Base-by-base conservation (phyloP, 495 filamentous ascomycete genomes). In the Aspergillus biplanus region DNA sequence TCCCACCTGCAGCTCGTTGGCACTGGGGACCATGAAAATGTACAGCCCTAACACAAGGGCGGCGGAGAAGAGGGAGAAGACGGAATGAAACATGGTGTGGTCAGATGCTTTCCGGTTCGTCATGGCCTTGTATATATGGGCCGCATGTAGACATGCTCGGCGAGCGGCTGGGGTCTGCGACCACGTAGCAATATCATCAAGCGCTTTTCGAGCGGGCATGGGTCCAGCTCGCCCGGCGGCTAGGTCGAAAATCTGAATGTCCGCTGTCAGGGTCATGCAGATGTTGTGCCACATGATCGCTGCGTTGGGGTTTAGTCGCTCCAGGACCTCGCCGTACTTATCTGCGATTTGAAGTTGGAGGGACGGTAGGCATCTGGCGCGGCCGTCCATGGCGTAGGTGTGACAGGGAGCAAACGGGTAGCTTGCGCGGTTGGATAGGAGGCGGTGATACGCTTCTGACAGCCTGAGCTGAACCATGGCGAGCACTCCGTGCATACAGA, bases 251-350 rank as follows among this genome's bases (percentile, higher is more conserved):
- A 80, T 78, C 52, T 82, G 81, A 11, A 79, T 75, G 58, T 85
- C 82, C 8, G 80, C 78, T 0, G 78, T 79, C 12, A 85, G 72
- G 65, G 75, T 81, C 77, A 85, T 82, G 62, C 80, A 83, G 67
- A 82, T 80, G 49, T 80, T 75, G 59, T 85, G 82, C 82, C 82
- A 85, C 63, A 80, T 73, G 35, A 83, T 66, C 5, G 77, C 62
- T 13, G 78, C 76, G 50, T 83, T 85, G 6, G 80, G 76, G 55
- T 78, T 80, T 33, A 81, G 67, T 13, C 66, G 69, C 47, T 78
- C 65, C 35, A 85, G 73, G 33, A 76, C 62, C 57, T 80, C 68
- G 63, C 79, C 64, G 61, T 80, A 78, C 53, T 67, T 65, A 52
- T 69, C 69, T 56, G 79, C 64, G 21, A 82, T 68, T 62, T 85